phyloP scores from a whole-genome alignment of 345 rosid genomes.

The Lagerstroemia speciosa region DNA sequence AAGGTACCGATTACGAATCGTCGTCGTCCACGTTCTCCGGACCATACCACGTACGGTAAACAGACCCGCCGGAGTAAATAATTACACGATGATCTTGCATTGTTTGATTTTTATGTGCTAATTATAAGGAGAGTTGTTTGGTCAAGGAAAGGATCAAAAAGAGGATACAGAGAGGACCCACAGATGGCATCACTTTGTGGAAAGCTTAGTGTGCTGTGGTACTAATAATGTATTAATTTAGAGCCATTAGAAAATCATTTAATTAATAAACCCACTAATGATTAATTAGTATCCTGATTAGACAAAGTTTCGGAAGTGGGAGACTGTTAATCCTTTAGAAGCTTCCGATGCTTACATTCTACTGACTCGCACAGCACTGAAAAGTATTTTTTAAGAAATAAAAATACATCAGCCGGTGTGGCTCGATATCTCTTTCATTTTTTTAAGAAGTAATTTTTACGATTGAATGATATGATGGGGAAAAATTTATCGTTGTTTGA shows the following conservation, averaged over 20 bases:
- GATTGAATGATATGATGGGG: no score
- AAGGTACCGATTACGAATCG: no score
- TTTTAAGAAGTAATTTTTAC: no score
- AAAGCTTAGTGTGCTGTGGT: background rate
- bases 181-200: background rate
- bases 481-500: no score
- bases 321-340: background rate
- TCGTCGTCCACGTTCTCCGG: no score
- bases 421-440: no score
- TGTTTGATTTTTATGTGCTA: background rate
- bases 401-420: no score
- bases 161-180: background rate
- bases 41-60: no score
- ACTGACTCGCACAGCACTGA: no score
- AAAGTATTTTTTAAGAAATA: no score
- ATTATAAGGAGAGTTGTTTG: background rate
- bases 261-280: background rate
- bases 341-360: background rate
- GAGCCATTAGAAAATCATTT: background rate
- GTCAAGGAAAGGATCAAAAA: slow-evolving; percentile 1
- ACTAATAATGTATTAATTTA: background rate
- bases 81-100: background rate
- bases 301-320: background rate
- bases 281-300: background rate
- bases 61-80: no score